These are phyloP conservation scores for Fusarium anguioides DNA, from an alignment of 2,329 filamentous ascomycete genomes.

Conservation along the genomic window DNA sequence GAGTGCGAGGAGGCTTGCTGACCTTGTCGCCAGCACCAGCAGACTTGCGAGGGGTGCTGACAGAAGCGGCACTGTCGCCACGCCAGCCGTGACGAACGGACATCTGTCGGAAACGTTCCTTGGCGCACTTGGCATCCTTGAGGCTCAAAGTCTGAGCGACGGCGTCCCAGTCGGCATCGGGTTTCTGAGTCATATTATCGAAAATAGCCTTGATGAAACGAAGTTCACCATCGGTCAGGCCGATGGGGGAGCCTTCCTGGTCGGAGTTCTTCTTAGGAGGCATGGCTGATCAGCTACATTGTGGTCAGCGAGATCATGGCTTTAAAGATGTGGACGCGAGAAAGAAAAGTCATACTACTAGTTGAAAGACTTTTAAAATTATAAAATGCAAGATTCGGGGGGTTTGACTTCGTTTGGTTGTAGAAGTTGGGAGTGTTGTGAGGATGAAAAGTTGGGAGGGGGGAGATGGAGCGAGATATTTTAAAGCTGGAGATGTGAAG, in stretches of 20 bases:
- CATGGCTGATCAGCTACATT: slow-evolving; percentile 39
- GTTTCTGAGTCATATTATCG: slow-evolving; percentile 55
- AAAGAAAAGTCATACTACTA: slow-evolving; percentile 3
- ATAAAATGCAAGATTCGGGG: neutral
- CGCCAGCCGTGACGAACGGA: slow-evolving; percentile 56
- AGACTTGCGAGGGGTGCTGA: slow-evolving; percentile 47
- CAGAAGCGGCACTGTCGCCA: slow-evolving; percentile 28
- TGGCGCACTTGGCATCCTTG: slow-evolving; percentile 56
- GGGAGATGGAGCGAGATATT: neutral
- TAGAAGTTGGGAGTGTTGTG: neutral
- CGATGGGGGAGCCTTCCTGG: slow-evolving; percentile 35
- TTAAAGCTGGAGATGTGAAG: neutral
- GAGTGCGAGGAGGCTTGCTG: slow-evolving; percentile 49
- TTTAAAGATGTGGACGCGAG: neutral
- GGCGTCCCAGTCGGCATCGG: slow-evolving; percentile 55
- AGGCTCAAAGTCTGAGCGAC: slow-evolving; percentile 52
- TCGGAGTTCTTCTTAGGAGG: slow-evolving; percentile 47
- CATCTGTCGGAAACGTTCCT: slow-evolving; percentile 56
- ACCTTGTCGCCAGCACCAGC: slow-evolving; percentile 44
- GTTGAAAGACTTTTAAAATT: neutral
- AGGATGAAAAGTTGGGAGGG: slow-evolving; percentile 16
- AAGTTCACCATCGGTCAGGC: slow-evolving; percentile 51
- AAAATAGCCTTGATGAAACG: slow-evolving; percentile 56
- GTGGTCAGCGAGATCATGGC: slow-evolving; percentile 5
- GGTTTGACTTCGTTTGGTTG: neutral